Evolutionary conservation across 208 protist genomes (phyloP), one percentile per base, ranked within the genome.

Genomic region (Naegleria lovaniensis): DNA sequence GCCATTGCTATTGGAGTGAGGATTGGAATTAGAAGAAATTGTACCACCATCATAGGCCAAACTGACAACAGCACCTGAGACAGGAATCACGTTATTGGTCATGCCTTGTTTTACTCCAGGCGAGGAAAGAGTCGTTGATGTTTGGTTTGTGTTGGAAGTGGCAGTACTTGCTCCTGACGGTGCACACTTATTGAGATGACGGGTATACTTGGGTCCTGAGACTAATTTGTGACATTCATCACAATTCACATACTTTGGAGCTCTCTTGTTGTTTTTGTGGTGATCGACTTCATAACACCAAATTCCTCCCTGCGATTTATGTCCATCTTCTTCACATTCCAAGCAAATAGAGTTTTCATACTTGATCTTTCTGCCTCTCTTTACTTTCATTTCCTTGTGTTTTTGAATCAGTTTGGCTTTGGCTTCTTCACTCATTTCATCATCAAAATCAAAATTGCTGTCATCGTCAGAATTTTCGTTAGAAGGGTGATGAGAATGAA

Each of bases 201-300:
- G 7, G 0, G 83, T 85, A 85, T 85, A 85, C 38, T 85, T 85
- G 5, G 83, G 83, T 85, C 83, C 83, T 38, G 36, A 43, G 1
- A 85, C 83, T 48, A 85, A 48, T 43, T 85, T 85, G 15, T 39
- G 33, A 85, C 83, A 85, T 85, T 85, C 83, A 48, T 39, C 39
- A 48, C 83, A 85, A 85, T 39, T 48, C 15, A 85, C 40, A 85
- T 85, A 85, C 41, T 85, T 85, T 43, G 83, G 83, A 43, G 83
- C 83, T 85, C 83, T 85, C 40, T 48, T 85, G 13, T 85, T 39
- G 25, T 48, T 85, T 43, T 85, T 85, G 38, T 85, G 83, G 16
- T 39, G 39, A 85, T 85, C 40, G 1, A 85, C 5, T 22, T 85
- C 83, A 29, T 85, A 85, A 85, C 83, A 85, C 83, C 83, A 85